These are phyloP conservation scores for Conticribra guillardii DNA, from an alignment of 108 stramenopile genomes.

Conservation along the genomic window DNA sequence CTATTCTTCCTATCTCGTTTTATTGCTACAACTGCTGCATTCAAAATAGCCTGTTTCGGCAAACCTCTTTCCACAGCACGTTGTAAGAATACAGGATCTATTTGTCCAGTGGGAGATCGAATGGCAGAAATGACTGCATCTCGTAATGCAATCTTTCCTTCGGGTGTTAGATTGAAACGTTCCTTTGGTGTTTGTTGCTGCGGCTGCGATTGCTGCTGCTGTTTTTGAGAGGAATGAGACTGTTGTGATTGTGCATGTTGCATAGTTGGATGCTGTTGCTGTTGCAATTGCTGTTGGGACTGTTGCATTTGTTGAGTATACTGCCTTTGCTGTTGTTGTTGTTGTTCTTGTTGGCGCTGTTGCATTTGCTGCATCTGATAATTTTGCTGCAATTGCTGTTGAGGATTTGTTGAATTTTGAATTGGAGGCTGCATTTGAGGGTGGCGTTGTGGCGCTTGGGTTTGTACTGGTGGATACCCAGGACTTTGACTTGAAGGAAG, in stretches of 20 bases:
- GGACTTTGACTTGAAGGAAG: neutral
- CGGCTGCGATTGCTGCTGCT: conserved; percentile 8
- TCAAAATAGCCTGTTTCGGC: conserved; percentile 76
- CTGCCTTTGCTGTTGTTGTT: conserved; percentile 6
- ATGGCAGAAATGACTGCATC: conserved; percentile 86
- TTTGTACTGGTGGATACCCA: neutral
- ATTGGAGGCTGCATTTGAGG: conserved; percentile 15
- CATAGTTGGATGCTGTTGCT: conserved; percentile 1
- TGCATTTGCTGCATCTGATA: conserved; percentile 12
- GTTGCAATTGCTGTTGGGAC: conserved; percentile 27
- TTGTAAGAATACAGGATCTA: conserved; percentile 67
- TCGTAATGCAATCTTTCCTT: conserved; percentile 72
- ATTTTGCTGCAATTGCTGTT: neutral
- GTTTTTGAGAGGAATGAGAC: conserved; percentile 5
- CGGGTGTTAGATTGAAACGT: conserved; percentile 59
- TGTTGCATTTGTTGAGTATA: conserved; percentile 21
- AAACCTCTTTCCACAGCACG: conserved; percentile 74
- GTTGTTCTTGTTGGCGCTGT: neutral
- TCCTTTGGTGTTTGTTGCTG: conserved; percentile 1
- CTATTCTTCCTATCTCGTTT: conserved; percentile 63
- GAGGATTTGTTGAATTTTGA: neutral
- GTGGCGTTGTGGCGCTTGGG: conserved; percentile 17
- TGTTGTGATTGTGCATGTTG: conserved; percentile 21
- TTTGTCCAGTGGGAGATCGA: conserved; percentile 65
- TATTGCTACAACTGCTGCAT: conserved; percentile 80